Conservation (phyloP, 208 protist genomes). For the Trypanosoma scelopori region DNA sequence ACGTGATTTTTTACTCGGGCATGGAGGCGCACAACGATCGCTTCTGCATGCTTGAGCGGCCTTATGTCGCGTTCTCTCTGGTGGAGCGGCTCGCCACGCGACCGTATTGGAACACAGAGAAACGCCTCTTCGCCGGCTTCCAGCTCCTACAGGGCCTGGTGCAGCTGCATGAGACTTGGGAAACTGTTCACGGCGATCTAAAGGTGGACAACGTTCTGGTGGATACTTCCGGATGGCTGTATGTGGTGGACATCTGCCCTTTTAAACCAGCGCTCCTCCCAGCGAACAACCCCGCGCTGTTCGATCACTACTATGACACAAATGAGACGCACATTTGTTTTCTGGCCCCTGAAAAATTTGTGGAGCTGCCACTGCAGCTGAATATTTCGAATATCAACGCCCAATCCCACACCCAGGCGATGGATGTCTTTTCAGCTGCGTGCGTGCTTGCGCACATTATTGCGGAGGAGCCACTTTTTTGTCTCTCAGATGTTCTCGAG, state of each 20-base stretch:
- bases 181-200: conserved; percentile 83
- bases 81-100: conserved; percentile 69
- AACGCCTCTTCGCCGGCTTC: conserved; percentile 63
- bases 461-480: conserved; percentile 67
- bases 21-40: conserved; percentile 36
- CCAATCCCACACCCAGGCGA: conserved; percentile 57
- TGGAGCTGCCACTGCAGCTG: conserved; percentile 27
- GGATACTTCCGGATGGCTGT: conserved; percentile 66
- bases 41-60: conserved; percentile 69
- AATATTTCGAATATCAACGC: conserved; percentile 61
- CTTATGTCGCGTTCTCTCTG: conserved; percentile 74
- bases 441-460: conserved; percentile 75
- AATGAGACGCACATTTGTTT: conserved; percentile 80
- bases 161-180: conserved; percentile 78
- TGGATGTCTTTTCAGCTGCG: conserved; percentile 85
- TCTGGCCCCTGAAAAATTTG: conserved; percentile 87
- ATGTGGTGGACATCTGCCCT: conserved; percentile 80
- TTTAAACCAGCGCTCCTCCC: conserved; percentile 80
- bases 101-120: conserved; percentile 43
- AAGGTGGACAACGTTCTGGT: conserved; percentile 89
- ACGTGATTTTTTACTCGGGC: conserved; percentile 39
- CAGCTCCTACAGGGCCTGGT: conserved; percentile 71
- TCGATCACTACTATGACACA: conserved; percentile 90
- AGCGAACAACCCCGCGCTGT: conserved; percentile 69
- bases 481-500: conserved; percentile 55